Conservation (phyloP, 768 basidiomycete species). For the Suillus paluster region DNA sequence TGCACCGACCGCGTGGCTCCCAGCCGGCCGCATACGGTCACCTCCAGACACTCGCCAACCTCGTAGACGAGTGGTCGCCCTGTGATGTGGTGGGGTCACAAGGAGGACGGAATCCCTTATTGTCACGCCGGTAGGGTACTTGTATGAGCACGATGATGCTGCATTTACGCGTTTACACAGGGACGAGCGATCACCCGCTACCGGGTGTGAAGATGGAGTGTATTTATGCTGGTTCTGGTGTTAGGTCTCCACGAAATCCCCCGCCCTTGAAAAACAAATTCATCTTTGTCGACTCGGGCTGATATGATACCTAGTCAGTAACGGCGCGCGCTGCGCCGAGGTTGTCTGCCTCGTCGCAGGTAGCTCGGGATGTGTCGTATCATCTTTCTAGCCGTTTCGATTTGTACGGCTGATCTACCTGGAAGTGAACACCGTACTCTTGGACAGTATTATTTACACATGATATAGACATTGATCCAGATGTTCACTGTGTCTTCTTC, state of each 20-base stretch:
- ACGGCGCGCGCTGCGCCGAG: too few relatives aligned
- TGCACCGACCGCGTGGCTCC: constrained; percentile 23
- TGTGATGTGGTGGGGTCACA: constrained; percentile 37
- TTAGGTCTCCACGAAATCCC: not conserved
- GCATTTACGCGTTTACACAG: not conserved
- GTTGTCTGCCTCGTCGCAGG: too few relatives aligned
- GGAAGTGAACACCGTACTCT: too few relatives aligned
- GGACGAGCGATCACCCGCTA: constrained; percentile 7
- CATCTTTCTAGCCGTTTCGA: too few relatives aligned
- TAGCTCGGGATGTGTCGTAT: too few relatives aligned
- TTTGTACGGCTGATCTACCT: too few relatives aligned
- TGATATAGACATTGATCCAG: too few relatives aligned
- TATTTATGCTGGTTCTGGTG: not conserved
- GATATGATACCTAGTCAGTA: too few relatives aligned
- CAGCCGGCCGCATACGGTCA: constrained; percentile 39
- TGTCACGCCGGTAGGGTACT: constrained; percentile 24
- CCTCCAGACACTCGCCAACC: constrained; percentile 37
- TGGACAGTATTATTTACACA: too few relatives aligned
- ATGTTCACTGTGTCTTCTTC: too few relatives aligned
- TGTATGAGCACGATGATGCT: not conserved
- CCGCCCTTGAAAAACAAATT: too few relatives aligned
- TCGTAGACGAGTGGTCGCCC: constrained; percentile 39
- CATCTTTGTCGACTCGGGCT: too few relatives aligned
- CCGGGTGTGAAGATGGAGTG: not conserved
- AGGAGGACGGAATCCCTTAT: constrained; percentile 9